Conservation (phyloP, 176 grass and related monocot species). For the Oryza punctata region DNA sequence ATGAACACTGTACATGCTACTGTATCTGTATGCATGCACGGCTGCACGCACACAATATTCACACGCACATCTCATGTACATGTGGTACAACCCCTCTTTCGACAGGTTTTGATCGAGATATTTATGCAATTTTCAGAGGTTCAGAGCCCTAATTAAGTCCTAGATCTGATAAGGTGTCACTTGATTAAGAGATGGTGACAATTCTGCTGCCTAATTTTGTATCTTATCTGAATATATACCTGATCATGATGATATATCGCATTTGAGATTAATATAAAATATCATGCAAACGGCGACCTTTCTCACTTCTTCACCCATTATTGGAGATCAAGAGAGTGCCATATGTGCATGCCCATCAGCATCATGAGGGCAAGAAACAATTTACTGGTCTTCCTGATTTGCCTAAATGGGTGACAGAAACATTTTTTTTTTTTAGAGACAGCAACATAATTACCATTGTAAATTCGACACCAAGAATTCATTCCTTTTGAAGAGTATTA, state of each 20-base stretch:
- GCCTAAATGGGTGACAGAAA: background rate
- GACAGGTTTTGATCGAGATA: background rate
- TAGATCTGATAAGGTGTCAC: background rate
- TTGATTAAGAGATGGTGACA: background rate
- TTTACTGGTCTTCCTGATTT: constrained; percentile 23
- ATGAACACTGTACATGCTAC: background rate
- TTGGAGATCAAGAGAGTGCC: background rate
- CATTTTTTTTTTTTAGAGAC: background rate
- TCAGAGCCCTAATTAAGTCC: background rate
- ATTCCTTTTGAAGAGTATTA: background rate
- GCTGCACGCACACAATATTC: background rate
- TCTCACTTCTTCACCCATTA: constrained; percentile 14
- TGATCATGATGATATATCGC: background rate
- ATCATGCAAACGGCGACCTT: too few species aligned
- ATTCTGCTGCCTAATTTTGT: constrained; percentile 25
- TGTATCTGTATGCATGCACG: background rate
- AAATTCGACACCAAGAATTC: background rate
- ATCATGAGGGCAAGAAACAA: constrained; percentile 21
- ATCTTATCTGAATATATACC: background rate
- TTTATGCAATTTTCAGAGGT: background rate
- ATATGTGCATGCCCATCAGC: background rate
- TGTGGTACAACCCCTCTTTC: background rate
- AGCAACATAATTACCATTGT: background rate
- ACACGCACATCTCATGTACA: background rate
- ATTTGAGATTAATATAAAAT: background rate